Base-by-base conservation (phyloP, 176 grass and related monocot genomes). In the Themeda triandra region DNA sequence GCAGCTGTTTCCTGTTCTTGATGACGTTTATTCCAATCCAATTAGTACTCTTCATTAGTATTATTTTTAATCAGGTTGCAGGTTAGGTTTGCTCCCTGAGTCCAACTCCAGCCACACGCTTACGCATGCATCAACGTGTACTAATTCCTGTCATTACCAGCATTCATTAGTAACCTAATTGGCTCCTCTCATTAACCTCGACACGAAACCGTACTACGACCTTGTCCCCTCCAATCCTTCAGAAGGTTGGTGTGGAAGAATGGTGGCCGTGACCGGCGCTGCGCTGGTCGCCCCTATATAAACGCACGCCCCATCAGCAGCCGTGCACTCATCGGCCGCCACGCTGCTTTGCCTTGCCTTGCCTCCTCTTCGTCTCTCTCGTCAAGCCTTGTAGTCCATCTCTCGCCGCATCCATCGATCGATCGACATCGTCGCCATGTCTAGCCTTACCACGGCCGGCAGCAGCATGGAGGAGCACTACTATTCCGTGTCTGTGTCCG, bases 401-500 rank as follows among this genome's bases (percentile, higher is more conserved):
- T 0, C n/a, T 44, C 42, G 10, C 12, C 42, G 13, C 29, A 19
- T 15, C 64, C 8, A 19, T 17, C 63, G 5, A 32, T 44, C 39
- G 39, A n/a, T n/a, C n/a, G n/a, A n/a, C n/a, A n/a, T 11, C 41
- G 2, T 45, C 40, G 32, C 69, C 66, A 91, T 91, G 89, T 91
- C 80, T 11, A 91, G 76, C 85, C 69, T 83, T 5, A 91, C 84
- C 39, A 70, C 83, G 4, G 75, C 64, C 32, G 66, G 79, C 18
- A 69, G 82, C 60, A 60, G 56, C 56, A 60, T 60, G 56, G 49
- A 48, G 77, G 84, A 79, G 73, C 82, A 84, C 24, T 56, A 15
- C 13, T 25, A 3, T 44, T 31, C 62, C 12, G 71, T 46, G 13
- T 15, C 56, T 28, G 24, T 29, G 11, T 69, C 53, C 25, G 30